Conservation (phyloP, 768 basidiomycete genomes). For the Lactifluus subvellereus region DNA sequence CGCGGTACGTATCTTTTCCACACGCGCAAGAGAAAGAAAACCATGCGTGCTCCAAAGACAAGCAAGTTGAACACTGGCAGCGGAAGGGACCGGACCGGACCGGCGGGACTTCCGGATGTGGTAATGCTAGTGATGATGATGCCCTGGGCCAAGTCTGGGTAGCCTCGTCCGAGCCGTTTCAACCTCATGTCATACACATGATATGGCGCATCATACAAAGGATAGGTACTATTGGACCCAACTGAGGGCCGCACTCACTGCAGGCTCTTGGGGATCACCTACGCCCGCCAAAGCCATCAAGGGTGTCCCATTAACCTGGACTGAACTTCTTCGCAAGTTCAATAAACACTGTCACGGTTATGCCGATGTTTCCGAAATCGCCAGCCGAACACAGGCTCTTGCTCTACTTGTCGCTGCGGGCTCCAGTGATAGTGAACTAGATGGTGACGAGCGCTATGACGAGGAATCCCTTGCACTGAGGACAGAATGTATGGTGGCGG, state of each 20-base stretch:
- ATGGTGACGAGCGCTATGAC: constrained; percentile 53
- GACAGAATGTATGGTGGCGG: constrained; percentile 11
- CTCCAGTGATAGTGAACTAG: constrained; percentile 40
- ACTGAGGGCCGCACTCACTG: constrained; percentile 61
- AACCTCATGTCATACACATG: too few species aligned
- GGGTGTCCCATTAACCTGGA: constrained; percentile 57
- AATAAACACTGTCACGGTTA: constrained; percentile 73
- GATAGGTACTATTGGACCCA: constrained; percentile 77
- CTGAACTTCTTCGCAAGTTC: constrained; percentile 78
- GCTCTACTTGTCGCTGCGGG: constrained; percentile 41
- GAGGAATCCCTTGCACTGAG: constrained; percentile 23
- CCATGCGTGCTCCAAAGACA: not conserved
- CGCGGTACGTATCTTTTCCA: not conserved
- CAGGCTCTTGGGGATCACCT: constrained; percentile 63
- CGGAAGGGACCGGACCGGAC: not conserved
- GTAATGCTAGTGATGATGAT: too few species aligned
- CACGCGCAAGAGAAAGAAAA: not conserved
- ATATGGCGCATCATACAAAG: constrained; percentile 45
- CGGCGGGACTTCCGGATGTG: too few species aligned
- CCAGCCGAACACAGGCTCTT: constrained; percentile 59
- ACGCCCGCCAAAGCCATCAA: constrained; percentile 56
- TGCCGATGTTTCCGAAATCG: constrained; percentile 56
- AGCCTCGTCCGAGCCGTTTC: too few species aligned
- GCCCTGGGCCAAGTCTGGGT: too few species aligned
- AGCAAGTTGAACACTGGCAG: not conserved